phyloP scores from a whole-genome alignment of 768 basidiomycete species.

The Thelephora aurantiotincta region DNA sequence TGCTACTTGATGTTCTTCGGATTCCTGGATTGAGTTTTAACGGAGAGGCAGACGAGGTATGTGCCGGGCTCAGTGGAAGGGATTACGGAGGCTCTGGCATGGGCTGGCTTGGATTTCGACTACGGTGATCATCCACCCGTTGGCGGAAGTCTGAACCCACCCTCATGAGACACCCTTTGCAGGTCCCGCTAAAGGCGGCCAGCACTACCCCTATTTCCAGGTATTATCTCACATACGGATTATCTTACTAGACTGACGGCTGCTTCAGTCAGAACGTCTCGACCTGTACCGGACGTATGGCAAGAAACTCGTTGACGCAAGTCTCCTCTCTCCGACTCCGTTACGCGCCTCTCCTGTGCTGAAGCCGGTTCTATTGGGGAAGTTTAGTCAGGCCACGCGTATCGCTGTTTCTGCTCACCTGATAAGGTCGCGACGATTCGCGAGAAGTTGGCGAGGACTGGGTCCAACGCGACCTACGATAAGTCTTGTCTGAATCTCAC shows the following conservation, averaged over 20 bases:
- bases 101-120: conserved; percentile 89
- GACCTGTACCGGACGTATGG: conserved; percentile 74
- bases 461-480: conserved; percentile 80
- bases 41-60: conserved; percentile 43
- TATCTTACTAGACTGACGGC: background rate
- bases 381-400: conserved; percentile 69
- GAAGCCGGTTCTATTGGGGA: no score
- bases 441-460: conserved; percentile 51
- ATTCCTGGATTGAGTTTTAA: background rate
- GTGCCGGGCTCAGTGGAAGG: conserved; percentile 80
- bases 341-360: background rate
- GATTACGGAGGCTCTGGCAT: conserved; percentile 60
- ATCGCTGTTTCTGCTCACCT: conserved; percentile 89
- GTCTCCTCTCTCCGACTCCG: conserved; percentile 25
- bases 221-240: conserved; percentile 2
- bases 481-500: conserved; percentile 76
- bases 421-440: conserved; percentile 56
- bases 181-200: background rate
- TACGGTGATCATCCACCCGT: conserved; percentile 41
- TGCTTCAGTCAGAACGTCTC: conserved; percentile 66
- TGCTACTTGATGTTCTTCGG: conserved; percentile 2
- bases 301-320: conserved; percentile 47
- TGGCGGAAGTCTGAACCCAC: background rate
- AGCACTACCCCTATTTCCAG: background rate
- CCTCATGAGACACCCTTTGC: background rate